Base-by-base conservation (phyloP, 2,329 filamentous ascomycete genomes). In the Trichoderma atroviride region DNA sequence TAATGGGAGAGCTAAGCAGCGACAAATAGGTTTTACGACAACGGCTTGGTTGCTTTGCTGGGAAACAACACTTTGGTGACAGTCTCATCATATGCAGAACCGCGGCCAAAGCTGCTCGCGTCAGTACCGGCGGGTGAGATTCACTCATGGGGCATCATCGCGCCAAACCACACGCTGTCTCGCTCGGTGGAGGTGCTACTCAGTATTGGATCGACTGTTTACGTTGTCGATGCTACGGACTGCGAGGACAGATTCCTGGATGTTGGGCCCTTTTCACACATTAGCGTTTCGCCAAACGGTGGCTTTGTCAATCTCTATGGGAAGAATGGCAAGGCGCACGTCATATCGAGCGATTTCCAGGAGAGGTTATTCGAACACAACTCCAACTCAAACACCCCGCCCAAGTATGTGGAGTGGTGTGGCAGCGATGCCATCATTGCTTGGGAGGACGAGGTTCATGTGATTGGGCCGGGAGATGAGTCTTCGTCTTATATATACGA, bases 381-480 rank as follows among this genome's bases (percentile, higher is more conserved):
- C 75, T 95, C 94, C 0, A 90, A 90, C 73, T 94, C 93, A 11
- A 91, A 91, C 78, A 97, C 93, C 5, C 86, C 91, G 1, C 96
- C 96, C 4, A 91, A 93, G 74, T 93, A 96, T 72, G 86, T 99
- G 71, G 91, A 96, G 75, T 99, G 96, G 96, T 99, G 96, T 79
- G 96, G 96, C 5, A 95, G 96, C 75, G 95, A 98, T 79, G 93
- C 94, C 16, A 92, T 97, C 33, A 89, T 99, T 74, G 94, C 94
- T 0, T 99, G 96, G 96, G 96, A 98, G 77, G 96, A 99, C 76
- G 96, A 99, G 79, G 91, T 99, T 4, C 96, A 97, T 76, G 86
- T 99, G 33, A 91, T 99, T 70, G 96, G 95, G 0, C 93, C 94
- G 0, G 91, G 90, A 47, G 93, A 93, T 55, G 88, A 91, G 11